These are phyloP conservation scores for Exidia glandulosa DNA, from an alignment of 768 basidiomycete genomes.

Conservation along the genomic window DNA sequence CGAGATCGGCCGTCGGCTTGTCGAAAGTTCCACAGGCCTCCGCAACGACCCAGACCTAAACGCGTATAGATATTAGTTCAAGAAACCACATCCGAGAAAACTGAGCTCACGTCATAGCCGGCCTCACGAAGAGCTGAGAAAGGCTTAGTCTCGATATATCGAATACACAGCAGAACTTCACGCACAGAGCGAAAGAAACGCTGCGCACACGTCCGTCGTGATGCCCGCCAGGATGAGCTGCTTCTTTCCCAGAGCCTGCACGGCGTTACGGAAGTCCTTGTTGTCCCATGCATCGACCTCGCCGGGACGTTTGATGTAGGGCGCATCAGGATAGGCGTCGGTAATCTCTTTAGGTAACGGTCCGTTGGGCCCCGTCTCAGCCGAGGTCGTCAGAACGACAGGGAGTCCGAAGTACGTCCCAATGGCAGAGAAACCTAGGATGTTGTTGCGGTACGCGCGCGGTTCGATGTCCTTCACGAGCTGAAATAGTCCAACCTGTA, in stretches of 20 bases:
- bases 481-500: slow-evolving; percentile 37
- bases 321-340: slow-evolving; percentile 33
- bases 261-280: slow-evolving; percentile 33
- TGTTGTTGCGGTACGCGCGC: slow-evolving; percentile 30
- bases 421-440: slow-evolving; percentile 36
- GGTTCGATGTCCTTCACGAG: slow-evolving; percentile 31
- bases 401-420: slow-evolving; percentile 36
- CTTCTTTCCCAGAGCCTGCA: slow-evolving; percentile 37
- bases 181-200: background rate
- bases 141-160: slow-evolving; percentile 15
- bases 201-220: slow-evolving; percentile 31
- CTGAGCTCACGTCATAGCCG: slow-evolving; percentile 26
- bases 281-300: slow-evolving; percentile 47
- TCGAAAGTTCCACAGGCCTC: slow-evolving; percentile 35
- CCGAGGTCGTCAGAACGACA: slow-evolving; percentile 34
- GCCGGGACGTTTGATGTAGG: slow-evolving; percentile 34
- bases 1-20: slow-evolving; percentile 29
- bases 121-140: slow-evolving; percentile 35
- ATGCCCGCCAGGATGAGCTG: slow-evolving; percentile 41
- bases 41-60: slow-evolving; percentile 29
- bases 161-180: slow-evolving; percentile 28
- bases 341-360: slow-evolving; percentile 34
- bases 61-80: too few species aligned
- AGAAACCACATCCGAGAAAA: background rate
- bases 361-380: slow-evolving; percentile 38